These are phyloP conservation scores for Neurospora hispaniola DNA, from an alignment of 495 filamentous ascomycete species.

Conservation along the genomic window DNA sequence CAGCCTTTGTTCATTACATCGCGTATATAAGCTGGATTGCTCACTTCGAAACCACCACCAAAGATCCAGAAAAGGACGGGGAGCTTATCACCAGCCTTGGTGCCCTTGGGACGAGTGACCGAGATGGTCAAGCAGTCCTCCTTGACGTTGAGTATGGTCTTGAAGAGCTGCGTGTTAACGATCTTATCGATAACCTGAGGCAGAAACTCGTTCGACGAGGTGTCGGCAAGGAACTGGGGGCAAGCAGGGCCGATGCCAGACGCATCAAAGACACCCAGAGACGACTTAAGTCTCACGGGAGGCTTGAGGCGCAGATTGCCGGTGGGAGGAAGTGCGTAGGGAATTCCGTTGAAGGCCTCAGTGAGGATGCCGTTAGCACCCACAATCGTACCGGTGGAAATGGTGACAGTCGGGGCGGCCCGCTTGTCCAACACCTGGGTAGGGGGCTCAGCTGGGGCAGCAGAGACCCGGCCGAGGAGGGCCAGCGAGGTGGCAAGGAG, in stretches of 20 bases:
- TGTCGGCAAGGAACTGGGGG: slow-evolving; percentile 42
- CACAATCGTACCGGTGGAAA: slow-evolving; percentile 40
- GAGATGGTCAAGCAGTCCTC: slow-evolving; percentile 64
- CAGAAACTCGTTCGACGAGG: slow-evolving; percentile 31
- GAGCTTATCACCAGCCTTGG: slow-evolving; percentile 40
- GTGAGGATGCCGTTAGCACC: slow-evolving; percentile 22
- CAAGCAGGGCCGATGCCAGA: slow-evolving; percentile 39
- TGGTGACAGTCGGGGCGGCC: slow-evolving; percentile 35
- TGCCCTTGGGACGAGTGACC: slow-evolving; percentile 52
- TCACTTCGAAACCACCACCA: slow-evolving; percentile 55
- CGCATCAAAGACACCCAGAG: slow-evolving; percentile 42
- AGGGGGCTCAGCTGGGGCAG: slow-evolving; percentile 22
- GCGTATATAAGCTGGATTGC: not conserved
- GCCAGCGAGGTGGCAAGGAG: slow-evolving; percentile 12
- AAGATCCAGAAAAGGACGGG: slow-evolving; percentile 69
- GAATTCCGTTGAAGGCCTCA: slow-evolving; percentile 40
- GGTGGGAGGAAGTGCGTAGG: slow-evolving; percentile 34
- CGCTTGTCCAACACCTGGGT: slow-evolving; percentile 25
- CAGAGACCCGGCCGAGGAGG: slow-evolving; percentile 15
- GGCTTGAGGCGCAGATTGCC: slow-evolving; percentile 33
- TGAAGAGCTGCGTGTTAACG: slow-evolving; percentile 47
- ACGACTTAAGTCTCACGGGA: slow-evolving; percentile 28
- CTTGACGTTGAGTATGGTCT: slow-evolving; percentile 33
- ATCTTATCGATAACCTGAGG: slow-evolving; percentile 41
- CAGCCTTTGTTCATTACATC: not conserved